Conservation (phyloP, 148 eudicot genomes). For the Rhododendron williamsianum region DNA sequence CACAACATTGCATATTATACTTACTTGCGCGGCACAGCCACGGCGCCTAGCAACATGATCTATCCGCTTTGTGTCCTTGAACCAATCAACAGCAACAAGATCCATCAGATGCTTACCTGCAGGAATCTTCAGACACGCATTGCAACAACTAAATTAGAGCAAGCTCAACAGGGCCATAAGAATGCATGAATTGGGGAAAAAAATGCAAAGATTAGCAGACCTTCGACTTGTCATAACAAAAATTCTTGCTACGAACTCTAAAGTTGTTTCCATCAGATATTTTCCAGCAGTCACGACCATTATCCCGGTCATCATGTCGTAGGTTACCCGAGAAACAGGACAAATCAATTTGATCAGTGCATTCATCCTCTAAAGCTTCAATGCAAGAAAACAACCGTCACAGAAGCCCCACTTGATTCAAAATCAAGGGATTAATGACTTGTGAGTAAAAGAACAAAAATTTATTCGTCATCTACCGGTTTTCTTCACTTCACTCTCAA, state of each 20-base stretch:
- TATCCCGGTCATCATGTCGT: slow-evolving; percentile 66
- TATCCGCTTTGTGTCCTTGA: slow-evolving; percentile 84
- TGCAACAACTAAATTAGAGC: slow-evolving; percentile 15
- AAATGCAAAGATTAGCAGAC: slow-evolving; percentile 17
- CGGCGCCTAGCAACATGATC: slow-evolving; percentile 92
- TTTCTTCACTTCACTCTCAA: slow-evolving; percentile 45
- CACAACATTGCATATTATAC: slow-evolving; percentile 14
- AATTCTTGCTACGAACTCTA: slow-evolving; percentile 82
- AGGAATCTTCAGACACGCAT: slow-evolving; percentile 37
- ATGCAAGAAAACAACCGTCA: slow-evolving; percentile 19
- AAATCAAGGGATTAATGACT: slow-evolving; percentile 2
- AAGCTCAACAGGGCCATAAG: slow-evolving; percentile 5
- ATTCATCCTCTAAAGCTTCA: slow-evolving; percentile 67
- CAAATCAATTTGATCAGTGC: slow-evolving; percentile 58
- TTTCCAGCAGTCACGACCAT: slow-evolving; percentile 87
- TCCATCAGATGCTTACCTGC: slow-evolving; percentile 91
- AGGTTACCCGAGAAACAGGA: slow-evolving; percentile 82
- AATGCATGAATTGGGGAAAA: slow-evolving; percentile 1
- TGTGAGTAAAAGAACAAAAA: neutral
- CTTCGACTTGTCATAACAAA: slow-evolving; percentile 75
- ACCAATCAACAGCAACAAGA: slow-evolving; percentile 98
- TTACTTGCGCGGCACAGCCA: slow-evolving; percentile 92
- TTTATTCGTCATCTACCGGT: slow-evolving; percentile 27
- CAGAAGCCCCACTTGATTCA: slow-evolving; percentile 11
- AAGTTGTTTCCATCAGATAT: slow-evolving; percentile 89